phyloP scores from a whole-genome alignment of 768 basidiomycete species.

The Clavaria fumosa region DNA sequence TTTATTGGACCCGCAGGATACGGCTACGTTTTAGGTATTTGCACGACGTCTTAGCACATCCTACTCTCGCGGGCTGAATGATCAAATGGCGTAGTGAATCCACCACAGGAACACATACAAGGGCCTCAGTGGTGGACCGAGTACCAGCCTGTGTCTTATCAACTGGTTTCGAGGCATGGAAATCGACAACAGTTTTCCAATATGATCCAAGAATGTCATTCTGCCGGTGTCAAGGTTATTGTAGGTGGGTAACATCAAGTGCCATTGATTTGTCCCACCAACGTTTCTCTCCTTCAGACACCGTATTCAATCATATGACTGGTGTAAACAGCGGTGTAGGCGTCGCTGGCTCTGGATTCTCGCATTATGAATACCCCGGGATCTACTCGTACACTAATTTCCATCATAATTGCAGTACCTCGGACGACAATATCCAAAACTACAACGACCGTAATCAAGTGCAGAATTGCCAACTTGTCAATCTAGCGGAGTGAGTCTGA shows the following conservation, averaged over 20 bases:
- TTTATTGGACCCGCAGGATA: slow-evolving; percentile 60
- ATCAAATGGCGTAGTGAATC: slow-evolving; percentile 22
- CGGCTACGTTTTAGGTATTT: slow-evolving; percentile 59
- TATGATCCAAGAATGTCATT: slow-evolving; percentile 36
- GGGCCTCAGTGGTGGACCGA: slow-evolving; percentile 64
- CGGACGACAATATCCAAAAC: slow-evolving; percentile 37
- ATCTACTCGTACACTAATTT: slow-evolving; percentile 38
- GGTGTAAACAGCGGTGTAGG: slow-evolving; percentile 22
- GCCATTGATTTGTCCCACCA: no score
- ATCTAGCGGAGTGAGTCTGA: slow-evolving; percentile 39
- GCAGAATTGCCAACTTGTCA: slow-evolving; percentile 36
- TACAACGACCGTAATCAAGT: slow-evolving; percentile 40
- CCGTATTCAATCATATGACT: slow-evolving; percentile 56
- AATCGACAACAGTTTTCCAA: slow-evolving; percentile 33
- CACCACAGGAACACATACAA: slow-evolving; percentile 34
- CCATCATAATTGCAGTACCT: slow-evolving; percentile 46
- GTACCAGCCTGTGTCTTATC: slow-evolving; percentile 48
- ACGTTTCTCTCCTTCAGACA: slow-evolving; percentile 27
- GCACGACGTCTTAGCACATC: no score
- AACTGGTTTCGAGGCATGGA: slow-evolving; percentile 48
- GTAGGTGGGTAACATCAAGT: slow-evolving; percentile 31
- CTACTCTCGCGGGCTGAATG: no score
- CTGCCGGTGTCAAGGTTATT: slow-evolving; percentile 42
- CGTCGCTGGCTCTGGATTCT: slow-evolving; percentile 27
- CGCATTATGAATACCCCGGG: slow-evolving; percentile 37